phyloP scores from a whole-genome alignment of 2,329 filamentous ascomycete genomes.

The Ilyonectria sp. region DNA sequence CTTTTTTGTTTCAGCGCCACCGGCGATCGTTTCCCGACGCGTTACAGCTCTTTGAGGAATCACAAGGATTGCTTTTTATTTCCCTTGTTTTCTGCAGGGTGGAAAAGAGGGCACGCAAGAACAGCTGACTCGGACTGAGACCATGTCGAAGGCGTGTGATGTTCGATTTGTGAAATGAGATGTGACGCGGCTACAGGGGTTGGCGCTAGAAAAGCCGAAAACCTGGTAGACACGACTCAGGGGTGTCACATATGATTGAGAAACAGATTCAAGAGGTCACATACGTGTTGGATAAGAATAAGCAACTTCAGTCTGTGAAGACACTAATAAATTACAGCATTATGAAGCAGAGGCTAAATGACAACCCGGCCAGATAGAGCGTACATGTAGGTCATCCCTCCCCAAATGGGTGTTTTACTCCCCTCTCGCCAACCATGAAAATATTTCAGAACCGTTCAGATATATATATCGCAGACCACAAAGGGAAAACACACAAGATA shows the following conservation, averaged over 20 bases:
- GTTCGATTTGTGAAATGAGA: background rate
- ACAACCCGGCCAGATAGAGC: constrained; percentile 47
- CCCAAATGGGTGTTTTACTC: constrained; percentile 28
- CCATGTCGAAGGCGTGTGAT: background rate
- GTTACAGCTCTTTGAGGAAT: background rate
- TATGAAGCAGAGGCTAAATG: constrained; percentile 59
- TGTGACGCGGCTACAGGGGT: background rate
- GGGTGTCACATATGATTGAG: background rate
- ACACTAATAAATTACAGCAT: constrained; percentile 63
- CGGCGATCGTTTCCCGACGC: background rate
- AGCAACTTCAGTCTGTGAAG: constrained; percentile 41
- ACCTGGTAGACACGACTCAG: background rate
- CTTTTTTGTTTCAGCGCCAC: background rate
- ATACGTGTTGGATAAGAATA: background rate
- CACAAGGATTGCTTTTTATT: background rate
- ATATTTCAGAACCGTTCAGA: constrained; percentile 34
- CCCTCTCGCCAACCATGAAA: constrained; percentile 34
- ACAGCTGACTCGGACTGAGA: background rate
- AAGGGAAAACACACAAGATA: constrained; percentile 36
- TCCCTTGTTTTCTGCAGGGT: background rate
- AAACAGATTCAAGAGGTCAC: background rate
- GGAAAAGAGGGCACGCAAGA: background rate
- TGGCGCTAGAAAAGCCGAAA: background rate
- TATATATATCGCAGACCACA: constrained; percentile 33
- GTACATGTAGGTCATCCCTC: constrained; percentile 45